Evolutionary conservation across 1,284 basidiomycete species (phyloP).

Genomic region (Puccinia triticina): DNA sequence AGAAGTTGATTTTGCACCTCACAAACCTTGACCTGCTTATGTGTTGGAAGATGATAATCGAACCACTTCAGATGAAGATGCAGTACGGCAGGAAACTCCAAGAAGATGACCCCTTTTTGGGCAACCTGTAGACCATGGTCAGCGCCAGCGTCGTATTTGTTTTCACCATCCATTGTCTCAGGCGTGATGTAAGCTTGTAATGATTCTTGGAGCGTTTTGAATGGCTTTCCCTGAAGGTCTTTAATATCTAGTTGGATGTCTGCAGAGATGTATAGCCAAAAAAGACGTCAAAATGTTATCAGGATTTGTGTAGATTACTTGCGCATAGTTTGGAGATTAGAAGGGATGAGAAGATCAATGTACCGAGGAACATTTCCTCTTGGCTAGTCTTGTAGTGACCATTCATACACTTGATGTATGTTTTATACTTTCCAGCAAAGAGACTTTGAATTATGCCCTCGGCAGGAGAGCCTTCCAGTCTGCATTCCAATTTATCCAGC

Average conservation of each 20-base stretch:
- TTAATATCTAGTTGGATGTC: conserved; percentile 99
- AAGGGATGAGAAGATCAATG: neutral
- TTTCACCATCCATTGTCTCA: conserved; percentile 97
- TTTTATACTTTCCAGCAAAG: conserved; percentile 99
- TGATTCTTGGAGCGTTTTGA: conserved; percentile 86
- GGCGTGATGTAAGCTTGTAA: conserved; percentile 98
- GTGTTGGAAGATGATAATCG: conserved; percentile 98
- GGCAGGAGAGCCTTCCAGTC: conserved; percentile 98
- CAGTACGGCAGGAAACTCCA: conserved; percentile 98
- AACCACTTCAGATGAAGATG: conserved; percentile 98
- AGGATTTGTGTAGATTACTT: neutral
- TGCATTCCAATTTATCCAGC: conserved; percentile 94
- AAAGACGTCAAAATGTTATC: neutral
- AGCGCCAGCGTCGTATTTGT: conserved; percentile 95
- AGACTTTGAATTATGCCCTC: conserved; percentile 95
- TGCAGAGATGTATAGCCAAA: conserved; percentile 59
- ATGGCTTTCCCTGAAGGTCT: conserved; percentile 69
- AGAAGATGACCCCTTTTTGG: conserved; percentile 98
- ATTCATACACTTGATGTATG: conserved; percentile 97
- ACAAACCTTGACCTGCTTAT: conserved; percentile 91
- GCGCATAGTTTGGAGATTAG: too few relatives aligned
- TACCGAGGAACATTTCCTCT: conserved; percentile 95
- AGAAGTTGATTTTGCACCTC: neutral
- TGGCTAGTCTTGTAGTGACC: conserved; percentile 96
- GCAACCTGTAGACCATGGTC: conserved; percentile 96